These are phyloP conservation scores for Alternaria longipes DNA, from an alignment of 2,329 filamentous ascomycete species.

Conservation along the genomic window DNA sequence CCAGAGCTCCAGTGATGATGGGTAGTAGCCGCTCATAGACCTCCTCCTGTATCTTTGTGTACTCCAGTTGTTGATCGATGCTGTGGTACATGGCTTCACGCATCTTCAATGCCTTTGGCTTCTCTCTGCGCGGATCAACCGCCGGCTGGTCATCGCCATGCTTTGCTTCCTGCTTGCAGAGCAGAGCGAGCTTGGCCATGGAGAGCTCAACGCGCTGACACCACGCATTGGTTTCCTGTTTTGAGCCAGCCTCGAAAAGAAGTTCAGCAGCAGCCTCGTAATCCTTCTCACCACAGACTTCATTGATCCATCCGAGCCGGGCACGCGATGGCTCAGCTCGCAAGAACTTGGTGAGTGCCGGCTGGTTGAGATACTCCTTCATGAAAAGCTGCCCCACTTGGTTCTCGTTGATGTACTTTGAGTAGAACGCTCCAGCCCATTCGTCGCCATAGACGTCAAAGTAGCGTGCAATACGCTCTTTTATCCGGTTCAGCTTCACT, in stretches of 20 bases:
- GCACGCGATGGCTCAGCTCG: constrained; percentile 75
- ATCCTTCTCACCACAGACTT: constrained; percentile 79
- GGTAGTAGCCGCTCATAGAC: constrained; percentile 76
- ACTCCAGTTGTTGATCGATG: constrained; percentile 69
- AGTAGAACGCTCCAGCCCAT: constrained; percentile 82
- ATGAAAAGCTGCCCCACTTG: constrained; percentile 65
- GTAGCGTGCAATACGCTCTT: constrained; percentile 56
- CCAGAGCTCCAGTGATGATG: constrained; percentile 75
- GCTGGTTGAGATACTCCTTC: constrained; percentile 72
- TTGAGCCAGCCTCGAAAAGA: constrained; percentile 73
- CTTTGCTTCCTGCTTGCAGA: constrained; percentile 63
- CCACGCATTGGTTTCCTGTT: constrained; percentile 83
- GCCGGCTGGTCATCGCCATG: constrained; percentile 45
- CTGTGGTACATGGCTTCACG: constrained; percentile 40
- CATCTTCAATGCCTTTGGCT: constrained; percentile 53
- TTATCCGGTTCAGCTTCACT: constrained; percentile 56
- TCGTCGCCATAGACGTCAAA: constrained; percentile 72
- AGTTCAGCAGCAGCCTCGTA: constrained; percentile 76
- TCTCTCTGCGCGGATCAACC: constrained; percentile 29
- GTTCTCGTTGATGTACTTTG: constrained; percentile 72
- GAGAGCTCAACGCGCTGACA: constrained; percentile 93
- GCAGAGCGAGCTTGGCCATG: constrained; percentile 77
- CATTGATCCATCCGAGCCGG: constrained; percentile 94
- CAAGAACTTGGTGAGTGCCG: constrained; percentile 80
- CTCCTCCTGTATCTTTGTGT: constrained; percentile 81